A percentile compares a stretch with the other conserved stretches of the same genome.
Conservation (phyloP, 805 yeast species). For the Hemisphaericaspora nanyangensis region DNA sequence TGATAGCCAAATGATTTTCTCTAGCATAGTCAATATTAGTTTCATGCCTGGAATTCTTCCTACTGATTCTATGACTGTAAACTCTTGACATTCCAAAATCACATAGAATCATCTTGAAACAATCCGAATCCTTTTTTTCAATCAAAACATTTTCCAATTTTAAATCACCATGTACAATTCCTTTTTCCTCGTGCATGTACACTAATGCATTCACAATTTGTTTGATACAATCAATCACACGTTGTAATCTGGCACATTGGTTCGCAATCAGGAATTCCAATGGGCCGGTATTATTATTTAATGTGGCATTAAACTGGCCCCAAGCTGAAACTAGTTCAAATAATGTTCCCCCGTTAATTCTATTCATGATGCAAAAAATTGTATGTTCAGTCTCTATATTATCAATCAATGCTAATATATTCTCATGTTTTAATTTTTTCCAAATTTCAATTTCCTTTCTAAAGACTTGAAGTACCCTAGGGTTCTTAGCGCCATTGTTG, state of each 20-base stretch:
- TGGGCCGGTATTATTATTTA: conserved; percentile 24
- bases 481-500: conserved; percentile 15
- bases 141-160: conserved; percentile 78
- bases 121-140: conserved; percentile 30
- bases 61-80: conserved; percentile 24
- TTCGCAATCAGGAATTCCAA: conserved; percentile 21
- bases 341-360: conserved; percentile 72
- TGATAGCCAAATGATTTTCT: neutral
- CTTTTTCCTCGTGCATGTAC: conserved; percentile 53
- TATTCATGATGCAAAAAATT: conserved; percentile 69
- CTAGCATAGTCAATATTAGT: too few species aligned
- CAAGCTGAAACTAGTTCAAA: conserved; percentile 70
- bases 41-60: conserved; percentile 13
- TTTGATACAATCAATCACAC: conserved; percentile 29
- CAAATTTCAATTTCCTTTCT: conserved; percentile 73
- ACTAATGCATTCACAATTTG: conserved; percentile 59
- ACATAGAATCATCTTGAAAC: conserved; percentile 53
- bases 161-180: conserved; percentile 77
- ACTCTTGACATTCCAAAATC: conserved; percentile 82
- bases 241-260: conserved; percentile 33
- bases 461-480: conserved; percentile 53
- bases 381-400: conserved; percentile 59
- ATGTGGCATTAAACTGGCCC: conserved; percentile 44
- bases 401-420: conserved; percentile 59
- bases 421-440: conserved; percentile 51